Percentiles rank a stretch among this genome's conserved stretches.
phyloP scores from a whole-genome alignment of 352 stramenopile genomes.

The Phytophthora pistaciae region DNA sequence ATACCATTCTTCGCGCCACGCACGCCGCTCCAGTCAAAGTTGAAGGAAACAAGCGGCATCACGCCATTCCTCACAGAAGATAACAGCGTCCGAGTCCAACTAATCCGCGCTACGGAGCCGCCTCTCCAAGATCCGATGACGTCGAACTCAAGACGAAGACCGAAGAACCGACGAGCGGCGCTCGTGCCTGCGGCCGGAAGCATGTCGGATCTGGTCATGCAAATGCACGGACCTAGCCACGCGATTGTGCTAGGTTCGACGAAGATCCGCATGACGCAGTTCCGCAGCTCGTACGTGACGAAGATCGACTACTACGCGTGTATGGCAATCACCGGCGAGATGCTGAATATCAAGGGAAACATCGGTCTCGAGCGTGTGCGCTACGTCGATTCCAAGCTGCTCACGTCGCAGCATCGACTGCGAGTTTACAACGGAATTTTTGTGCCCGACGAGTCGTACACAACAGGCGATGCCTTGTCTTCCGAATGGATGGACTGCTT shows the following conservation, averaged over 20 bases:
- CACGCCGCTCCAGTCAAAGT: constrained; percentile 75
- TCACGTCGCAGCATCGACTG: constrained; percentile 70
- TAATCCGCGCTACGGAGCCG: constrained; percentile 78
- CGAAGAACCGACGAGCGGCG: constrained; percentile 50
- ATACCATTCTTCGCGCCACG: constrained; percentile 82
- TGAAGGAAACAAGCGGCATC: constrained; percentile 82
- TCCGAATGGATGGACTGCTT: constrained; percentile 89
- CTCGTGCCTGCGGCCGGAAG: constrained; percentile 37
- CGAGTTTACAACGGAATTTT: constrained; percentile 77
- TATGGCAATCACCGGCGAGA: constrained; percentile 80
- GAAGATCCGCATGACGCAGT: constrained; percentile 82
- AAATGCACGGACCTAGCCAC: constrained; percentile 48
- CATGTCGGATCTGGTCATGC: constrained; percentile 47
- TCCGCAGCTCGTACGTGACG: constrained; percentile 84
- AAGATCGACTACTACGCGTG: constrained; percentile 89
- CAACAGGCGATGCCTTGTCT: constrained; percentile 68
- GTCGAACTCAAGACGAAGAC: constrained; percentile 31
- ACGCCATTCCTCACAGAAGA: constrained; percentile 72
- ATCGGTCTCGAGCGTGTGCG: constrained; percentile 80
- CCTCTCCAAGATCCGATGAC: constrained; percentile 65
- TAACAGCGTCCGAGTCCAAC: constrained; percentile 78
- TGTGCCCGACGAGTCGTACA: constrained; percentile 74
- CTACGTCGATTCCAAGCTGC: constrained; percentile 75
- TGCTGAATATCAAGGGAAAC: constrained; percentile 89
- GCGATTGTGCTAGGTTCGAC: constrained; percentile 73